Base-by-base conservation (phyloP, 495 filamentous ascomycete genomes). In the Terfezia boudieri region DNA sequence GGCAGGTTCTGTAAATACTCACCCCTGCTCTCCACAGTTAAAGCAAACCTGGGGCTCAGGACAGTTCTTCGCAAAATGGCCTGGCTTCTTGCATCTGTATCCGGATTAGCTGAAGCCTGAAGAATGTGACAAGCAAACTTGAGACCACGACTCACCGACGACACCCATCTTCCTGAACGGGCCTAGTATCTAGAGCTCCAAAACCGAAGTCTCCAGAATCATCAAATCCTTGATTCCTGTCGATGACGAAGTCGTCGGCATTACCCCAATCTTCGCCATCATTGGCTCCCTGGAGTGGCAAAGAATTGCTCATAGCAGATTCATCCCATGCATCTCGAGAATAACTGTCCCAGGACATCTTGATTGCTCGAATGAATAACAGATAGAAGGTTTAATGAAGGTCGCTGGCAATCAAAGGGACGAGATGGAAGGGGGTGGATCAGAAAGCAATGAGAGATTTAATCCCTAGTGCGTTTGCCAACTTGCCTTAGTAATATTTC, bases 1-100 rank as follows among this genome's bases (percentile, higher is more conserved):
- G 41, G 41, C 4, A 14, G 3, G 12, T 46, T 20, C 2, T 14
- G 69, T 51, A 73, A 71, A 53, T 86, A 57, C 71, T 68, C 69
- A 80, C 79, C 80, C 81, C 53, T 70, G 64, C 59, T 84, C 66
- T 46, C 80, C 81, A 58, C 84, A 89, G 63, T 84, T 84, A 73
- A 76, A 87, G 70, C 83, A 89, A 26, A 68, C 73, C 26, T 68
- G 68, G 52, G 69, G 71, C 36, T 75, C 67, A 1, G 73, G 70
- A 58, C 78, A 82, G 23, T 79, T 71, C 36, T 76, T 74, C 41
- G 76, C 72, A 57, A 78, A 74, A 57, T 82, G 79, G 22, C 70
- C 75, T 14, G 65, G 55, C 10, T 67, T 56, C 50, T 71, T 66
- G 57, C 78, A 82, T 59, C 77, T 82, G 51, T n/a, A 38, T 9